Base-by-base conservation (phyloP, 495 filamentous ascomycete genomes). In the Corynascus novoguineensis region DNA sequence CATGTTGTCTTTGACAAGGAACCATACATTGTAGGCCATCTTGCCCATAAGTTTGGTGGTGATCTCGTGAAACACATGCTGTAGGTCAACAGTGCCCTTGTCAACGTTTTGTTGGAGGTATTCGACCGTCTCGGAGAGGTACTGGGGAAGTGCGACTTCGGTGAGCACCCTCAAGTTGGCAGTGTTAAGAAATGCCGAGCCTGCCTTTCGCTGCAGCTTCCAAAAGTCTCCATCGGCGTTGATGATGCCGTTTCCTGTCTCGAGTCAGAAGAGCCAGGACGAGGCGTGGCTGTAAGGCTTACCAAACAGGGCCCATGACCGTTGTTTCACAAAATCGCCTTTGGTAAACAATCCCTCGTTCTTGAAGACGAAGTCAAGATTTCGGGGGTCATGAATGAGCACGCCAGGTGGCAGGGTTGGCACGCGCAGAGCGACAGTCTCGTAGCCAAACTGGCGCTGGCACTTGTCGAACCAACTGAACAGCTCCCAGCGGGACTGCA, bases 201-300 rank as follows among this genome's bases (percentile, higher is more conserved):
- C 82, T 31, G 82, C 81, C 63, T 83, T 83, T 28, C 82, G 69
- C 62, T 85, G 82, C 1, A 76, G 68, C 56, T 75, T 81, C 81
- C 82, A 84, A 35, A 83, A 59, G 15, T 82, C 80, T 11, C 82
- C 82, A 53, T 85, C 82, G 19, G 78, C 77, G 59, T 84, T 85
- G 58, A 85, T 84, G 62, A 85, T 85, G 11, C 82, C 82, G 48
- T 81, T 76, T 0, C 81, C 77, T 80, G 6, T 10, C 24, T 34
- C 29, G 28, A 7, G 29, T 54, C 22, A 38, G n/a, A 7, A 29
- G 8, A 7, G 14, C 31, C 1, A n/a, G 29, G 42, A n/a, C 14
- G 35, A 32, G 17, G 29, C 17, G 10, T 11, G 9, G 2, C 7
- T 6, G 31, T 12, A 0, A 19, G 15, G 31, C 62, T 48, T 64